Evolutionary conservation across 2,329 filamentous ascomycete genomes (phyloP).

Genomic region (Botrytis sinoallii): DNA sequence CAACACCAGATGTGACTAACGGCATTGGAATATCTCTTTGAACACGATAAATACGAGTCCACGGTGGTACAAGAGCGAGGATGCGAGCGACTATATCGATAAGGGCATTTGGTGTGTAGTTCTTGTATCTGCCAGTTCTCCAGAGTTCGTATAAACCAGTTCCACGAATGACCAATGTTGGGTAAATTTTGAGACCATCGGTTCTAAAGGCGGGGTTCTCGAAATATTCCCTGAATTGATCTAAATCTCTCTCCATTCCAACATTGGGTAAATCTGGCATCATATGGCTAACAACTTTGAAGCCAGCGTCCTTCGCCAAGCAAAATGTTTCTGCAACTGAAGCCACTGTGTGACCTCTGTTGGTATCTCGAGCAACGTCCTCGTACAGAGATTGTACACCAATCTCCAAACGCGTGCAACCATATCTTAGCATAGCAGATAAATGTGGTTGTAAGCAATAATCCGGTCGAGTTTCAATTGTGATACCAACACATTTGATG

Average conservation of each 20-base stretch:
- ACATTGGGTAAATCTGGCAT: constrained; percentile 99
- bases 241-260: constrained; percentile 94
- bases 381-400: constrained; percentile 97
- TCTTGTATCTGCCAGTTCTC: constrained; percentile 95
- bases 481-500: constrained; percentile 97
- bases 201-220: constrained; percentile 95
- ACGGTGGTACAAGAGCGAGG: constrained; percentile 87
- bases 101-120: constrained; percentile 95
- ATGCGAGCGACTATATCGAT: constrained; percentile 97
- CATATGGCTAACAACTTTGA: constrained; percentile 99
- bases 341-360: constrained; percentile 92
- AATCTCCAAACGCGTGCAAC: constrained; percentile 89
- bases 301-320: constrained; percentile 94
- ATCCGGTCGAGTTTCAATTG: constrained; percentile 94
- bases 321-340: constrained; percentile 96
- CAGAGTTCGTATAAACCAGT: constrained; percentile 96
- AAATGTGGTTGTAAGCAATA: constrained; percentile 96
- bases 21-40: constrained; percentile 99
- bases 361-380: constrained; percentile 96
- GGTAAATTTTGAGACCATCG: constrained; percentile 96
- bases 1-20: constrained; percentile 94
- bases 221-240: constrained; percentile 97
- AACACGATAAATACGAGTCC: constrained; percentile 97
- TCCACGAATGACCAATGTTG: constrained; percentile 92
- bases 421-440: constrained; percentile 94